Percentiles rank a stretch among this genome's conserved stretches.
phyloP scores from a whole-genome alignment of 345 rosid species.

The Boechera stricta region DNA sequence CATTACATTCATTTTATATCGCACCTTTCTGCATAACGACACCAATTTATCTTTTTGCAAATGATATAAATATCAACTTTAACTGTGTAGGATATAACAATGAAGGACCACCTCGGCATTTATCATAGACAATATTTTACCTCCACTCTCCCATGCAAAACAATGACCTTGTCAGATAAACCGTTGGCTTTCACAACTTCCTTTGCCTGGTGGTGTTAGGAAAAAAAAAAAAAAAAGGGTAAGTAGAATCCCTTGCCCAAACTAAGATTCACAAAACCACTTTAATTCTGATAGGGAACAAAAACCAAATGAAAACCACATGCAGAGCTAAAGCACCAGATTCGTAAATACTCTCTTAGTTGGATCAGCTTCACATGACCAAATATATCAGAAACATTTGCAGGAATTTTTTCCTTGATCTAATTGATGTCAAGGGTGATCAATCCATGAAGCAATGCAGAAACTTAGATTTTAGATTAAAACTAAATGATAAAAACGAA shows the following conservation, averaged over 20 bases:
- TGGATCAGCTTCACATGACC: conserved; percentile 11
- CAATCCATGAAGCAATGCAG: conserved; percentile 18
- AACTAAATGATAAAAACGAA: background rate
- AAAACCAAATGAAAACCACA: conserved; percentile 17
- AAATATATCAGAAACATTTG: background rate
- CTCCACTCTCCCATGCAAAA: conserved; percentile 96
- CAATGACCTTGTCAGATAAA: conserved; percentile 79
- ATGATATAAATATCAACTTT: conserved; percentile 10
- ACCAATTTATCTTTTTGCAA: conserved; percentile 17
- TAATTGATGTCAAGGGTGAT: conserved; percentile 21
- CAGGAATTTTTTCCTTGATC: conserved; percentile 10
- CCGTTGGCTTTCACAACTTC: conserved; percentile 97
- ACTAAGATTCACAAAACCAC: conserved; percentile 19
- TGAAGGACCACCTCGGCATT: conserved; percentile 18
- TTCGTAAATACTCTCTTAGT: background rate
- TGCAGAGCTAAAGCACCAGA: conserved; percentile 30
- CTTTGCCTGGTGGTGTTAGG: conserved; percentile 65
- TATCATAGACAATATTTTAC: conserved; percentile 49
- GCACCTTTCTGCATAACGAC: background rate
- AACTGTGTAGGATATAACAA: conserved; percentile 12
- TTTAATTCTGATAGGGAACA: conserved; percentile 13
- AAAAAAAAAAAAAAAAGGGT: background rate
- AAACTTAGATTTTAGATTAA: background rate
- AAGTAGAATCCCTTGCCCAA: conserved; percentile 13
- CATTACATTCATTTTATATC: conserved; percentile 15